Conservation (phyloP, 1,139 yeast species). For the Kodamaea arcana region DNA sequence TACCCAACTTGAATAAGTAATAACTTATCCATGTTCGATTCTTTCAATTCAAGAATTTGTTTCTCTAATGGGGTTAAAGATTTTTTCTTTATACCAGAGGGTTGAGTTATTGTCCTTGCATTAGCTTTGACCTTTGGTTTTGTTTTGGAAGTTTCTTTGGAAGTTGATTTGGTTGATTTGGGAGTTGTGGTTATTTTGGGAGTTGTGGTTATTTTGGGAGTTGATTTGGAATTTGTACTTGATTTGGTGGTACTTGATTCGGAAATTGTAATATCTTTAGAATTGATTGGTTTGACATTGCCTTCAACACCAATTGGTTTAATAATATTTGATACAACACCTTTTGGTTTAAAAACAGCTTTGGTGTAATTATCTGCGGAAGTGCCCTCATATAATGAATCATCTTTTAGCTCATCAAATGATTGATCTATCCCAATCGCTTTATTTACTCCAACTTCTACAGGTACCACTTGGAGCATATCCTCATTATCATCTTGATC, state of each 20-base stretch:
- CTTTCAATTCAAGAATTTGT: constrained; percentile 67
- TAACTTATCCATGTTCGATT: constrained; percentile 57
- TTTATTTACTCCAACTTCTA: not conserved
- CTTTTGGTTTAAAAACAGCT: not conserved
- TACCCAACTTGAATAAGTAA: constrained; percentile 87
- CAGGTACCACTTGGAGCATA: not conserved
- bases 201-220: not conserved
- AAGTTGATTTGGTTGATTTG: not conserved
- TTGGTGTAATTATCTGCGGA: not conserved
- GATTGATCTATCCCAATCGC: not conserved
- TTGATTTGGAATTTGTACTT: not conserved
- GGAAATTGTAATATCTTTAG: too few relatives aligned
- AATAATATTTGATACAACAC: not conserved
- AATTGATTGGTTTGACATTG: not conserved
- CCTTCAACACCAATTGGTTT: not conserved
- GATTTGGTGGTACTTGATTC: not conserved
- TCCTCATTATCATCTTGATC: not conserved
- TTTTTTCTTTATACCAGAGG: constrained; percentile 7
- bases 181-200: not conserved
- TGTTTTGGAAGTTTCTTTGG: not conserved
- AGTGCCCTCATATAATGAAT: too few relatives aligned
- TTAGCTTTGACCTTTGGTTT: constrained; percentile 3
- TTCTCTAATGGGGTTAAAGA: constrained; percentile 70
- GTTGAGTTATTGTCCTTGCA: constrained; percentile 2
- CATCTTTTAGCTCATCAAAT: not conserved